These are phyloP conservation scores for Chlamydomonas asymmetrica DNA, from an alignment of 139 green algal genomes.

Conservation along the genomic window DNA sequence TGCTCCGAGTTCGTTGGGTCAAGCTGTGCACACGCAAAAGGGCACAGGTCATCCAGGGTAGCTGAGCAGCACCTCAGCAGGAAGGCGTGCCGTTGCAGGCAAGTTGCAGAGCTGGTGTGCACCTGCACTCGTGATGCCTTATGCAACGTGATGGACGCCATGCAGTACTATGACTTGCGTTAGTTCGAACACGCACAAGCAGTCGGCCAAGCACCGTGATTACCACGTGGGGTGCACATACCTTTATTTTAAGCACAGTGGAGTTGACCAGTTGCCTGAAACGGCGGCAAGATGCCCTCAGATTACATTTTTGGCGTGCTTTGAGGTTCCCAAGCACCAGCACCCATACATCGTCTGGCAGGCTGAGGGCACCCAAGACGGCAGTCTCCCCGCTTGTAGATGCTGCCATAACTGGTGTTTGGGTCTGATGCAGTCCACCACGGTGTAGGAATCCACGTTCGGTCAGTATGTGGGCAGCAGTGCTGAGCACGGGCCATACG, in stretches of 20 bases:
- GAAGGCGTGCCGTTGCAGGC: too few species aligned
- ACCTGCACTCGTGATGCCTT: slow-evolving; percentile 17
- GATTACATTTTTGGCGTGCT: not conserved
- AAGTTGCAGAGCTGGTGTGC: not conserved
- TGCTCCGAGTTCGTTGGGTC: slow-evolving; percentile 23
- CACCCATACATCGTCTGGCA: slow-evolving; percentile 3
- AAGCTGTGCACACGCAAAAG: too few species aligned
- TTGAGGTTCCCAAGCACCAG: not conserved
- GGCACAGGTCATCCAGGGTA: too few species aligned
- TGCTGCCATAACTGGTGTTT: too few species aligned
- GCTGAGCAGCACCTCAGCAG: too few species aligned
- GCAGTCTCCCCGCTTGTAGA: too few species aligned
- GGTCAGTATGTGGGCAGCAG: too few species aligned
- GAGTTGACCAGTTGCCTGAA: slow-evolving; percentile 7
- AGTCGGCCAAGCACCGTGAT: not conserved
- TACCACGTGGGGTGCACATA: not conserved
- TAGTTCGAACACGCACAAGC: not conserved
- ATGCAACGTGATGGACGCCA: not conserved
- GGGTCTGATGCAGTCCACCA: too few species aligned
- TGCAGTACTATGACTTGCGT: not conserved
- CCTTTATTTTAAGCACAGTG: slow-evolving; percentile 5
- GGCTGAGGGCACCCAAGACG: not conserved
- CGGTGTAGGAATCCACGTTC: too few species aligned
- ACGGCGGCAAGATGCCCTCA: not conserved
- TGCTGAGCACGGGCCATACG: too few species aligned